Base-by-base conservation (phyloP, 2,329 filamentous ascomycete genomes). In the Penicillium crustosum region DNA sequence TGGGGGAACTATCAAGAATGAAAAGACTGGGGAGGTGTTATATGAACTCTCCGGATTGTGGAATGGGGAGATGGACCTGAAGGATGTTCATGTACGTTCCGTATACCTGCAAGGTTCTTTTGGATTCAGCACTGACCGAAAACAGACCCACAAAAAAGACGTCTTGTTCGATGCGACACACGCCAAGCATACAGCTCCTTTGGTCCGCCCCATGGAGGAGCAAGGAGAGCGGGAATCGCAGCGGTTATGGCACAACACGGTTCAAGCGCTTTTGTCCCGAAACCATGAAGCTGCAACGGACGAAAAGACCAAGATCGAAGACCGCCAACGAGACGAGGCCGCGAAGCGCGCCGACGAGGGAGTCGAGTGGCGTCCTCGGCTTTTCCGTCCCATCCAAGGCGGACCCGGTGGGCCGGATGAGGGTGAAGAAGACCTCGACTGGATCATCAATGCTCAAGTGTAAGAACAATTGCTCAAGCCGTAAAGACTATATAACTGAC, bases 231-330 rank as follows among this genome's bases (percentile, higher is more conserved):
- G 92, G 45, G 94, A 99, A 75, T 97, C 93, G 13, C 92, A 96
- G 73, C 87, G 82, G 62, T 79, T 99, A 45, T 99, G 94, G 94
- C 78, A 86, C 33, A 87, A 86, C 49, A 96, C 93, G 0, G 89
- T 88, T 9, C 82, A 87, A 64, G 94, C 93, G 0, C 88, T 99
- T 61, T 89, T 88, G 70, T 87, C 89, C 49, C 86, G 88, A 58
- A 93, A 99, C 67, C 94, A 99, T 69, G 89, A 91, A 65, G 77
- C 89, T 9, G 94, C 94, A 4, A 99, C 94, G 0, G 90, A 94
- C 62, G 93, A 97, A 71, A 99, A 99, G 79, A 93, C 90, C n/a
- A 90, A 89, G 73, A 91, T 99, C 58, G 94, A 99, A 73, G 93
- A 97, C 68, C 87, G 85, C 70, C 94, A 99, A 75, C 85, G 94